phyloP scores from a whole-genome alignment of 2,329 filamentous ascomycete species.

The Nemania sp. region DNA sequence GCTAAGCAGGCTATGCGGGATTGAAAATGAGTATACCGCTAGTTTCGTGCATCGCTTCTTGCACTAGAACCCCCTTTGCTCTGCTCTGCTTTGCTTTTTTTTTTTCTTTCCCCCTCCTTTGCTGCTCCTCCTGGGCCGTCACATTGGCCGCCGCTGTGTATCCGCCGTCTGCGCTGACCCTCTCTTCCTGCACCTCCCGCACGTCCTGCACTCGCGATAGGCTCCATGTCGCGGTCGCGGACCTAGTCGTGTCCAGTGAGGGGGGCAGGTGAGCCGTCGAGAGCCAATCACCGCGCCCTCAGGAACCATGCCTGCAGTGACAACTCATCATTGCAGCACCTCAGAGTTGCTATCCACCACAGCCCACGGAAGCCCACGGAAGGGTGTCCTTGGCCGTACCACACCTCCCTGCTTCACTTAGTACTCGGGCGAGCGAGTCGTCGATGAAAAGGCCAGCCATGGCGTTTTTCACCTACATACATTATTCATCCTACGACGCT shows the following conservation, averaged over 20 bases:
- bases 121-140: constrained; percentile 52
- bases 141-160: constrained; percentile 56
- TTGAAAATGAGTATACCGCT: constrained; percentile 33
- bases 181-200: constrained; percentile 28
- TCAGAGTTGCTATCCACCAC: constrained; percentile 18
- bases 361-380: constrained; percentile 22
- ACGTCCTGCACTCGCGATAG: constrained; percentile 55
- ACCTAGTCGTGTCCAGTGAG: constrained; percentile 45
- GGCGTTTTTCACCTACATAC: constrained; percentile 30
- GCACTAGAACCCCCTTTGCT: constrained; percentile 9
- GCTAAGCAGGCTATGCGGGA: constrained; percentile 5
- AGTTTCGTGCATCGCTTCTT: constrained; percentile 15
- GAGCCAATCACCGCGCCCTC: constrained; percentile 60
- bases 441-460: constrained; percentile 12
- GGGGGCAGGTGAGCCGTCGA: constrained; percentile 51
- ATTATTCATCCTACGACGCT: constrained; percentile 22
- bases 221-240: constrained; percentile 57
- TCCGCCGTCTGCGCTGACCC: constrained; percentile 60
- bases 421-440: constrained; percentile 22
- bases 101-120: constrained; percentile 28
- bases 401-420: constrained; percentile 36
- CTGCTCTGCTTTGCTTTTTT: constrained; percentile 29
- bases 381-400: constrained; percentile 25
- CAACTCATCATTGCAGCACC: constrained; percentile 57
- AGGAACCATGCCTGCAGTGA: constrained; percentile 59